phyloP scores from a whole-genome alignment of 2,329 filamentous ascomycete genomes.

The Esteya vermicola region DNA sequence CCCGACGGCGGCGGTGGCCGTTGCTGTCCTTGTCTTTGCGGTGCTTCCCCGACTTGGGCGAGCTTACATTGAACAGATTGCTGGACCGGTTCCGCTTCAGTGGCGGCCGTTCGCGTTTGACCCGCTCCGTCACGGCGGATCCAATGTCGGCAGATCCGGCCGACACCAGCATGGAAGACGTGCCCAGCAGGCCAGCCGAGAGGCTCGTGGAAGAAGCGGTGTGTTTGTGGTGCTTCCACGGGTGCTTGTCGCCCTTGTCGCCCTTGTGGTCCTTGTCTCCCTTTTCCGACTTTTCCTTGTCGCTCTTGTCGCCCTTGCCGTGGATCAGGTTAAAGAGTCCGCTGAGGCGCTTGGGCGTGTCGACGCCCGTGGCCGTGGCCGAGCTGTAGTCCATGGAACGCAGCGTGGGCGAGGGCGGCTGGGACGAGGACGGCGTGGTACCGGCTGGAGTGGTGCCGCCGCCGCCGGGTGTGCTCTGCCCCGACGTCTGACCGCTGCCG shows the following conservation, averaged over 20 bases:
- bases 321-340: conserved; percentile 26
- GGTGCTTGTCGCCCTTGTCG: neutral
- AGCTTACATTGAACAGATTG: conserved; percentile 6
- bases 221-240: conserved; percentile 7
- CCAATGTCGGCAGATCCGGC: conserved; percentile 28
- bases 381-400: neutral
- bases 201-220: conserved; percentile 17
- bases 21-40: conserved; percentile 10
- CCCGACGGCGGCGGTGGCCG: conserved; percentile 10
- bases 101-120: conserved; percentile 20
- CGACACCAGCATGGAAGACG: conserved; percentile 36
- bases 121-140: conserved; percentile 28
- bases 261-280: conserved; percentile 16
- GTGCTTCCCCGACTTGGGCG: conserved; percentile 3
- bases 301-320: conserved; percentile 15
- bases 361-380: conserved; percentile 3
- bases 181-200: conserved; percentile 36
- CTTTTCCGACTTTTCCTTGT: conserved; percentile 16
- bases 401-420: conserved; percentile 26
- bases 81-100: conserved; percentile 9
- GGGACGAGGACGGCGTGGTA: conserved; percentile 27
- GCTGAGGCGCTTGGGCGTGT: conserved; percentile 20
- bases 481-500: conserved; percentile 17
- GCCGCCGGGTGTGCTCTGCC: conserved; percentile 25
- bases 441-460: too few relatives aligned